phyloP scores from a whole-genome alignment of 495 filamentous ascomycete genomes.

The Aspergillus diversus region DNA sequence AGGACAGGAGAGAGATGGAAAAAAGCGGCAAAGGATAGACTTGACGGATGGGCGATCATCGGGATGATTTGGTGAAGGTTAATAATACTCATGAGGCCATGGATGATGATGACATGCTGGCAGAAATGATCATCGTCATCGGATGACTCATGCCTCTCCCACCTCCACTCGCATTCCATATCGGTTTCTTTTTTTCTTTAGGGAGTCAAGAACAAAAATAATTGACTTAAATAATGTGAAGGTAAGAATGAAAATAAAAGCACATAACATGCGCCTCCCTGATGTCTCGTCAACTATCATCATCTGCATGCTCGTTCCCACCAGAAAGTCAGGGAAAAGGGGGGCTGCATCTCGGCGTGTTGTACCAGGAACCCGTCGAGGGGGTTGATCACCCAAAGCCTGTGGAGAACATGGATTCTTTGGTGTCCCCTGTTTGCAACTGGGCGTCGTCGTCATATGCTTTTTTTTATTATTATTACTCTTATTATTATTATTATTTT shows the following conservation, averaged over 20 bases:
- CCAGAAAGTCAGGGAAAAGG: neutral
- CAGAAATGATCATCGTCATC: slow-evolving; percentile 3
- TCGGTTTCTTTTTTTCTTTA: no score
- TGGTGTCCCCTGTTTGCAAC: neutral
- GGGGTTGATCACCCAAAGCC: slow-evolving; percentile 7
- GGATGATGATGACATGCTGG: neutral
- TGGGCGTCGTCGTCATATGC: no score
- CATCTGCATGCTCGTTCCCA: neutral
- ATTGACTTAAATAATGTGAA: neutral
- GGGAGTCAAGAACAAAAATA: no score
- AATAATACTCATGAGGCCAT: neutral
- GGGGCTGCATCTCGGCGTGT: slow-evolving; percentile 21
- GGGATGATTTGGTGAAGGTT: neutral
- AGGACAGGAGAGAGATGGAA: no score
- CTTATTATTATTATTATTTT: neutral
- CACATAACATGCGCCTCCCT: neutral
- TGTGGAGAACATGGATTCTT: slow-evolving; percentile 16
- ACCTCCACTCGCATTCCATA: neutral
- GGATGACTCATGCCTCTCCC: slow-evolving; percentile 1
- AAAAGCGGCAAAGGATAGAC: neutral
- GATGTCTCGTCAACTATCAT: neutral
- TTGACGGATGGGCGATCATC: neutral
- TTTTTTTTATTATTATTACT: no score
- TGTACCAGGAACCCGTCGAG: slow-evolving; percentile 22
- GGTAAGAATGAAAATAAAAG: neutral